Base-by-base conservation (phyloP, 345 rosid species). In the Schrenkiella parvula region DNA sequence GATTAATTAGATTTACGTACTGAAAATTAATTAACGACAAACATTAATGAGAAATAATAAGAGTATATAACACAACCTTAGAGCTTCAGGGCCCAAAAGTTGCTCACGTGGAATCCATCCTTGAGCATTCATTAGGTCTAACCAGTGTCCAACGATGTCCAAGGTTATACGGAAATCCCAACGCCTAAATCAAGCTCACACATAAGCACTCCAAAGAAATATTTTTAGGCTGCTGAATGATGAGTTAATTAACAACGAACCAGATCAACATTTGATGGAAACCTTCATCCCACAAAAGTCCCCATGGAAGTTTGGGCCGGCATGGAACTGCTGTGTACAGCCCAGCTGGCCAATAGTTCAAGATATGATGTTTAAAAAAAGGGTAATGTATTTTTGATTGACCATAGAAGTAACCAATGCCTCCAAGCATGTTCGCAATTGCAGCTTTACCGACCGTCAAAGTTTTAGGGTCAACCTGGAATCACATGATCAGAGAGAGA, bases 41-140 rank as follows among this genome's bases (percentile, higher is more conserved):
- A 70, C 60, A 26, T 52, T 13, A 31, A 4, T 69, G 64, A 57
- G 29, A 71, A 19, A 60, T 41, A 67, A 53, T 25, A 64, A 61
- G 57, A 69, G 42, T 26, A 51, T 46, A 56, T 25, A 51, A 15
- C n/a, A n/a, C 35, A 68, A 93, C 96, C 97, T 93, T 53, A 82
- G 80, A 62, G 98, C 97, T 85, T 93, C 98, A 78, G 84, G 84
- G 28, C 96, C 98, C 56, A 90, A 71, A 56, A 69, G 11, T 80
- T 90, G 96, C 74, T 93, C 98, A n/a, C 93, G 89, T 1, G 98
- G 98, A 79, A 93, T 90, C 98, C 98, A 90, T 57, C 98, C 97
- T 65, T 90, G 96, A n/a, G 85, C 73, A 44, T 93, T 93, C 87
- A 93, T 87, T 58, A 93, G 72, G 71, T 93, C 97, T 81, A 93